A percentile compares a stretch with the other conserved stretches of the same genome.
phyloP scores from a whole-genome alignment of 257 asterid genomes.

The Capsicum baccatum region DNA sequence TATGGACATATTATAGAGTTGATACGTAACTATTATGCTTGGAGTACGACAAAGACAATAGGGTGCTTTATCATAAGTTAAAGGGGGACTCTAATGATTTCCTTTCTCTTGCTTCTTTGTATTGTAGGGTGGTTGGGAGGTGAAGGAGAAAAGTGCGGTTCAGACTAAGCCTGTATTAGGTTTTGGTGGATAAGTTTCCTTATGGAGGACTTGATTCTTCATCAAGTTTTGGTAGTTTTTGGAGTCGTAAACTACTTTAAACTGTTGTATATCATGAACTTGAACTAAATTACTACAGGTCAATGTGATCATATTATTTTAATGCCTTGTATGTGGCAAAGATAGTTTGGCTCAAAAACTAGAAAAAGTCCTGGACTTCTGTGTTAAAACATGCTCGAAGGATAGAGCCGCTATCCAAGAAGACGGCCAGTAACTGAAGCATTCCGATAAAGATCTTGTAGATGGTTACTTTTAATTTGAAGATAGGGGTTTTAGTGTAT shows the following conservation, averaged over 20 bases:
- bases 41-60: not conserved
- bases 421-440: not conserved
- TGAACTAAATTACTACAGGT: constrained; percentile 15
- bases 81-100: not conserved
- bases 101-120: not conserved
- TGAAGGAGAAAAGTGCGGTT: not conserved
- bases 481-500: too few species aligned
- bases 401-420: constrained; percentile 25
- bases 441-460: too few species aligned
- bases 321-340: constrained; percentile 23
- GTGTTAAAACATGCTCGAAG: constrained; percentile 24
- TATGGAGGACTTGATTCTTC: not conserved
- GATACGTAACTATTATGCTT: not conserved
- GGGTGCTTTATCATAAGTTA: not conserved
- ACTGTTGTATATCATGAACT: not conserved
- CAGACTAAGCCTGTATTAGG: not conserved
- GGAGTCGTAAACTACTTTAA: not conserved
- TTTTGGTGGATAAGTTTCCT: constrained; percentile 19
- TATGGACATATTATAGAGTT: not conserved
- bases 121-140: not conserved
- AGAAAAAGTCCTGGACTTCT: not conserved
- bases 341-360: constrained; percentile 19
- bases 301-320: not conserved
- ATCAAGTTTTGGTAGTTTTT: not conserved
- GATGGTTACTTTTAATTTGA: too few species aligned